Evolutionary conservation across 345 rosid genomes (phyloP).

Genomic region (Brassica cretica): DNA sequence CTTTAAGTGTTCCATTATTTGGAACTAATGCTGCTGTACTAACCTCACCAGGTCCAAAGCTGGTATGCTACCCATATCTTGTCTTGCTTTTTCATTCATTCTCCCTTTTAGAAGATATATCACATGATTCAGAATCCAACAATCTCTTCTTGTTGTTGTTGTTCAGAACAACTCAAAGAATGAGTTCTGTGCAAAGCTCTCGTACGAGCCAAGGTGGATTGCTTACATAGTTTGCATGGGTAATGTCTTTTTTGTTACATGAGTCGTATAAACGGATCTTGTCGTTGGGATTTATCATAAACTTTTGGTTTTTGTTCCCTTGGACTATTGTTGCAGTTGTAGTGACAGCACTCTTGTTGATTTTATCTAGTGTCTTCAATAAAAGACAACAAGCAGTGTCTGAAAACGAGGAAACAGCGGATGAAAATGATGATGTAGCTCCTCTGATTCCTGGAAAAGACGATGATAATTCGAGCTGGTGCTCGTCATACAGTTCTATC

Average conservation of each 20-base stretch:
- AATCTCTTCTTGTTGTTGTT: conserved; percentile 20
- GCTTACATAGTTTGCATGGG: conserved; percentile 84
- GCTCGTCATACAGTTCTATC: conserved; percentile 84
- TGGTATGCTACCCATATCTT: conserved; percentile 44
- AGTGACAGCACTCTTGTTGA: conserved; percentile 64
- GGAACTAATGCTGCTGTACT: conserved; percentile 61
- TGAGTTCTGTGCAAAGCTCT: conserved; percentile 70
- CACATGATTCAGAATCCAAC: background rate
- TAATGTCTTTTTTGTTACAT: conserved; percentile 35
- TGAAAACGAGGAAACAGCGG: conserved; percentile 42
- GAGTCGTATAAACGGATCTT: background rate
- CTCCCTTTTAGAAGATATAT: conserved; percentile 6
- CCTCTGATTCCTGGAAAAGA: conserved; percentile 80
- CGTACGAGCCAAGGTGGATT: conserved; percentile 91
- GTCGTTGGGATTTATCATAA: conserved; percentile 1
- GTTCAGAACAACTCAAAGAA: conserved; percentile 53
- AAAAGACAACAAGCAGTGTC: conserved; percentile 46
- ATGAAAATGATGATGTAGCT: conserved; percentile 51
- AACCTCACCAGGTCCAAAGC: conserved; percentile 64
- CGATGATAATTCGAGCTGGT: conserved; percentile 89
- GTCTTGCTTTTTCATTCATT: conserved; percentile 2
- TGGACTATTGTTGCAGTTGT: conserved; percentile 51
- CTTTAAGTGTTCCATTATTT: conserved; percentile 61
- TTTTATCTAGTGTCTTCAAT: conserved; percentile 59
- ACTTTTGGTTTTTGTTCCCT: conserved; percentile 5